A percentile compares a stretch with the other conserved stretches of the same genome.
phyloP scores from a whole-genome alignment of 345 rosid species.

The Eucalyptus shirleyi region DNA sequence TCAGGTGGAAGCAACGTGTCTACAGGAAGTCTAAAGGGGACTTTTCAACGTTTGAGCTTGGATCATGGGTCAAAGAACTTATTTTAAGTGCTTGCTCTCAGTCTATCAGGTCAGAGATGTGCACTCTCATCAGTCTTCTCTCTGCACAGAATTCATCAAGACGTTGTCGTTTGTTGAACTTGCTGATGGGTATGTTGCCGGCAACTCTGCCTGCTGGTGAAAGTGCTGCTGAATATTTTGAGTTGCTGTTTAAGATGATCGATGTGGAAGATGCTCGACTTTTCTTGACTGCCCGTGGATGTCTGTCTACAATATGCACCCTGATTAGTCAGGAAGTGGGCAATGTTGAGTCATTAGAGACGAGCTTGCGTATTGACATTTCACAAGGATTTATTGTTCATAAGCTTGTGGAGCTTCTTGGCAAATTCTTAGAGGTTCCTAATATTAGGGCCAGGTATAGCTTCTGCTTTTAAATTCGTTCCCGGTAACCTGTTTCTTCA shows the following conservation, averaged over 20 bases:
- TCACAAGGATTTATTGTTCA: constrained; percentile 98
- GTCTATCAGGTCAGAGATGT: constrained; percentile 96
- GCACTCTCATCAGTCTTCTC: constrained; percentile 81
- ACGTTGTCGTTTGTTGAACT: constrained; percentile 64
- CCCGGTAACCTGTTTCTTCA: not conserved
- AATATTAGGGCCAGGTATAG: constrained; percentile 81
- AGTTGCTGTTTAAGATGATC: constrained; percentile 84
- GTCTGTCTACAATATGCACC: constrained; percentile 69
- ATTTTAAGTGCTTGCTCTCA: constrained; percentile 97
- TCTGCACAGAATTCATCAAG: constrained; percentile 79
- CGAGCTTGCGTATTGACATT: constrained; percentile 91
- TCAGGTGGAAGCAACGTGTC: constrained; percentile 80
- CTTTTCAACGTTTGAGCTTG: constrained; percentile 73
- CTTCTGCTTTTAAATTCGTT: not conserved
- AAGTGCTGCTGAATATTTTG: constrained; percentile 94
- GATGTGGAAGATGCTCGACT: constrained; percentile 88
- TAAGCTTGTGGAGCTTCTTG: constrained; percentile 90
- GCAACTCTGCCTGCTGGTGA: constrained; percentile 90
- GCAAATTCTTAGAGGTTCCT: constrained; percentile 87
- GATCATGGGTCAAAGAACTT: constrained; percentile 97
- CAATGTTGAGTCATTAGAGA: constrained; percentile 82
- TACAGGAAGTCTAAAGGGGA: constrained; percentile 50
- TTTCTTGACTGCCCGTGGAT: constrained; percentile 85
- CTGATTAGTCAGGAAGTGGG: constrained; percentile 83
- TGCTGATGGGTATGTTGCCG: constrained; percentile 73